These are phyloP conservation scores for Fusarium marasasianum DNA, from an alignment of 2,329 filamentous ascomycete genomes.

Conservation along the genomic window DNA sequence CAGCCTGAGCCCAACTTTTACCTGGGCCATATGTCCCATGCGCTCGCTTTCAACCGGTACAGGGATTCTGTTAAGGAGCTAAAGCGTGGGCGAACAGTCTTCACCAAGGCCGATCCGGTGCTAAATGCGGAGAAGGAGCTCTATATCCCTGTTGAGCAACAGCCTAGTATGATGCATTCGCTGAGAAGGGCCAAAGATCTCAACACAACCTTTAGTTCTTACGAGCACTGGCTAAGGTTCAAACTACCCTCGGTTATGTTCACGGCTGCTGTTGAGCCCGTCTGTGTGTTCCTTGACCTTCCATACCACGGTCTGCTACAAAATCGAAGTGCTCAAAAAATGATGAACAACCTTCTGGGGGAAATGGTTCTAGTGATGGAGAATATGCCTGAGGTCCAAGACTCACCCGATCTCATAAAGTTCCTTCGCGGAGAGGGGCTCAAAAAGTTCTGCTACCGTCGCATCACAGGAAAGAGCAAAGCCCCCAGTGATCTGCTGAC, in stretches of 20 bases:
- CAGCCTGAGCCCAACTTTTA: conserved; percentile 77
- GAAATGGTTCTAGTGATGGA: conserved; percentile 80
- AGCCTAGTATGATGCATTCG: conserved; percentile 35
- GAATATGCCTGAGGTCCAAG: conserved; percentile 76
- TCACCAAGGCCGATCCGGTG: conserved; percentile 41
- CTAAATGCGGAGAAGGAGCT: conserved; percentile 21
- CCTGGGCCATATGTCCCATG: conserved; percentile 68
- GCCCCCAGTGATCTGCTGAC: conserved; percentile 71
- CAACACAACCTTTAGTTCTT: conserved; percentile 34
- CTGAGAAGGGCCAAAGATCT: conserved; percentile 37
- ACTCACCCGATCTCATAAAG: conserved; percentile 64
- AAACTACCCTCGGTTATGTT: conserved; percentile 85
- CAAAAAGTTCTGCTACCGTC: conserved; percentile 63
- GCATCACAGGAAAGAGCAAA: conserved; percentile 56
- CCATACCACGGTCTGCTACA: conserved; percentile 76
- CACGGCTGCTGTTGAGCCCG: conserved; percentile 79
- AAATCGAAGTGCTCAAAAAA: conserved; percentile 70
- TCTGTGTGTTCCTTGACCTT: conserved; percentile 82
- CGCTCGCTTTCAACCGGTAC: conserved; percentile 54
- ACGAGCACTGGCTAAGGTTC: conserved; percentile 66
- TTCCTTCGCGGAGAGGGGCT: conserved; percentile 69
- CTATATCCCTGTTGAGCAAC: conserved; percentile 29
- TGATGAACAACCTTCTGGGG: conserved; percentile 75
- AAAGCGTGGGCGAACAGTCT: conserved; percentile 43
- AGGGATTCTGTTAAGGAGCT: conserved; percentile 53